A percentile compares a stretch with the other conserved stretches of the same genome.
These are phyloP conservation scores for Daldinia grandis DNA, from an alignment of 495 filamentous ascomycete species.

Conservation along the genomic window DNA sequence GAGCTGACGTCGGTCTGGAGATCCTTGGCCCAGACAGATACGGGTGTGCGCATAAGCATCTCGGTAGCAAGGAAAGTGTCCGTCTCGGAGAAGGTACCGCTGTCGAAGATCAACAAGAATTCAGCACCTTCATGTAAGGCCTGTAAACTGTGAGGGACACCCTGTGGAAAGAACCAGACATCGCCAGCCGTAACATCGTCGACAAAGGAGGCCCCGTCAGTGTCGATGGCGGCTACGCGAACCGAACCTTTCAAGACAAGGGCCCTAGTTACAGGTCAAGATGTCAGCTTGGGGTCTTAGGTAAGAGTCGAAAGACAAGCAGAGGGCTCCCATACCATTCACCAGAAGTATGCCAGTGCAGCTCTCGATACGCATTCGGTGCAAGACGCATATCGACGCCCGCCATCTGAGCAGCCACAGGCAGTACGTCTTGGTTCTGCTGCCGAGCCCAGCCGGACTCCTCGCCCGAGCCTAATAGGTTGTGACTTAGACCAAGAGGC, in stretches of 20 bases:
- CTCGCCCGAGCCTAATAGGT: slow-evolving; percentile 62
- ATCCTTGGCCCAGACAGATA: slow-evolving; percentile 70
- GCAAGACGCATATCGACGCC: slow-evolving; percentile 82
- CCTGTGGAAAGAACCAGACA: slow-evolving; percentile 75
- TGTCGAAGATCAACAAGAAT: slow-evolving; percentile 75
- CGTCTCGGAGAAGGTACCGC: slow-evolving; percentile 73
- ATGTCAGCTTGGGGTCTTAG: slow-evolving; percentile 13
- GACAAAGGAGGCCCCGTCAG: slow-evolving; percentile 68
- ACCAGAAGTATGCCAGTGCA: slow-evolving; percentile 76
- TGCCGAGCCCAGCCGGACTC: slow-evolving; percentile 74
- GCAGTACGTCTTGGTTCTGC: slow-evolving; percentile 69
- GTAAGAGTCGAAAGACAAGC: neutral
- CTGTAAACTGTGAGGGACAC: slow-evolving; percentile 74
- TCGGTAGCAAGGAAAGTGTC: slow-evolving; percentile 74
- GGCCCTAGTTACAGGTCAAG: slow-evolving; percentile 38
- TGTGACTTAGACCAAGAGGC: slow-evolving; percentile 75
- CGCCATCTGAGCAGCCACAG: slow-evolving; percentile 71
- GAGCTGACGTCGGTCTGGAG: slow-evolving; percentile 62
- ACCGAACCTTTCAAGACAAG: slow-evolving; percentile 71
- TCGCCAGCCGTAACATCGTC: slow-evolving; percentile 74
- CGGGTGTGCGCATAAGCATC: slow-evolving; percentile 68
- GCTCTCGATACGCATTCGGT: slow-evolving; percentile 70
- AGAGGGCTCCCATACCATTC: slow-evolving; percentile 62
- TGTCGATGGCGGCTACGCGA: slow-evolving; percentile 67
- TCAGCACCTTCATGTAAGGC: slow-evolving; percentile 70